Base-by-base conservation (phyloP, 2,329 filamentous ascomycete genomes). In the Uncinocarpus reesii region DNA sequence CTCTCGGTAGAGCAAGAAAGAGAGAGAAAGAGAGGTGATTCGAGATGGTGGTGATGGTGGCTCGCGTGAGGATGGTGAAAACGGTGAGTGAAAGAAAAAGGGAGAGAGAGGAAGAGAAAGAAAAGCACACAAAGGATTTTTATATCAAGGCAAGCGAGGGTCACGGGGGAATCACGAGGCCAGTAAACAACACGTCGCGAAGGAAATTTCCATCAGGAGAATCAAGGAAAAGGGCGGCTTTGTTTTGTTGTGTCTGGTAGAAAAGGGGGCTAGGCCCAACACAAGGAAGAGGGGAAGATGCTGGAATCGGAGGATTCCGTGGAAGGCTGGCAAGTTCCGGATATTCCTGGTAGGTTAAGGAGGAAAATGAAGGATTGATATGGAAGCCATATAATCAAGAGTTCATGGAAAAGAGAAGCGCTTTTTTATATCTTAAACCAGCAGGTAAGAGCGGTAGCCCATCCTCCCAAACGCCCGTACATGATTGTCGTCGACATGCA, bases 381-480 rank as follows among this genome's bases (percentile, higher is more conserved):
- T 40, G 26, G 32, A 47, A 18, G 18, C 18, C 44, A 40, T 47
- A 40, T 38, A 21, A 40, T 24, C 18, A 7, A 18, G 40, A 40
- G 20, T 46, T 26, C 32, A 36, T 18, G 32, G 20, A 23, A 29
- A 29, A 29, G 26, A 40, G 11, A 37, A 47, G 16, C 35, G 16
- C 44, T 40, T 40, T 47, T 47, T 26, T 47, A 28, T 47, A 47
- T 40, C 44, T 32, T 32, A 40, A 31, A 26, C 43, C 26, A 24
- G 35, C 26, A 47, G 24, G 28, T 18, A 45, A 36, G 7, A 37
- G 23, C 13, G 10, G 20, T 16, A 45, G 35, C 31, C 36, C 15
- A 40, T 32, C 7, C 44, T 23, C 34, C 37, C 28, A 13, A 47
- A 47, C 44, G 26, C 44, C 35, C 44, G 20, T 40, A 47, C 35